These are phyloP conservation scores for Botrytis porri DNA, from an alignment of 2,329 filamentous ascomycete genomes.

Conservation along the genomic window DNA sequence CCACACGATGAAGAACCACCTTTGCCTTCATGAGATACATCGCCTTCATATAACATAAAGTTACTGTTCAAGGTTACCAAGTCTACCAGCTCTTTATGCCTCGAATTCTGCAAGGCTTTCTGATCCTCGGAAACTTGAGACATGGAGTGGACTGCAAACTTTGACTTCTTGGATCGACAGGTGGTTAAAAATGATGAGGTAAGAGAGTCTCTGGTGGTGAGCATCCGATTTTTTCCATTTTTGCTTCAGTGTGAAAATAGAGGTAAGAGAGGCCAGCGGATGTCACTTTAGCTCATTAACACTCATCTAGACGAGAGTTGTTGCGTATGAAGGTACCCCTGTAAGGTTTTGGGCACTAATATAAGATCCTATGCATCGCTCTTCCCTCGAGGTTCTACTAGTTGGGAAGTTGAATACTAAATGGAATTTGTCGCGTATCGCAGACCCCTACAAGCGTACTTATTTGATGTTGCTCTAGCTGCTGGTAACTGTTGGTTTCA, in stretches of 20 bases:
- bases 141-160: accelerated
- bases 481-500: background rate
- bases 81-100: background rate
- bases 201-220: background rate
- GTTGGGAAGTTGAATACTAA: background rate
- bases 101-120: background rate
- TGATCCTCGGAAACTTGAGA: background rate
- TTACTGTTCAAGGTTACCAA: background rate
- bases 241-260: accelerated
- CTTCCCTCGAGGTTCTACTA: background rate
- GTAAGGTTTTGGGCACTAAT: background rate
- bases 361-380: background rate
- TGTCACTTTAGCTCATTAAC: background rate
- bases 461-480: background rate
- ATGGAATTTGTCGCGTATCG: background rate
- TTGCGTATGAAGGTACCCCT: background rate
- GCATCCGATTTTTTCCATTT: background rate
- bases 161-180: accelerated
- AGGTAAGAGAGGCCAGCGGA: background rate
- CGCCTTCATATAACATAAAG: background rate
- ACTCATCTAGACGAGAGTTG: background rate
- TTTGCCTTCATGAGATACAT: accelerated
- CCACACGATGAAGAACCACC: background rate
- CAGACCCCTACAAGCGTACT: background rate
- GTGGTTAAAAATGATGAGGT: too few relatives aligned